A percentile compares a stretch with the other conserved stretches of the same genome.
Conservation (phyloP, 495 filamentous ascomycete genomes). For the Penicillium odoratum region DNA sequence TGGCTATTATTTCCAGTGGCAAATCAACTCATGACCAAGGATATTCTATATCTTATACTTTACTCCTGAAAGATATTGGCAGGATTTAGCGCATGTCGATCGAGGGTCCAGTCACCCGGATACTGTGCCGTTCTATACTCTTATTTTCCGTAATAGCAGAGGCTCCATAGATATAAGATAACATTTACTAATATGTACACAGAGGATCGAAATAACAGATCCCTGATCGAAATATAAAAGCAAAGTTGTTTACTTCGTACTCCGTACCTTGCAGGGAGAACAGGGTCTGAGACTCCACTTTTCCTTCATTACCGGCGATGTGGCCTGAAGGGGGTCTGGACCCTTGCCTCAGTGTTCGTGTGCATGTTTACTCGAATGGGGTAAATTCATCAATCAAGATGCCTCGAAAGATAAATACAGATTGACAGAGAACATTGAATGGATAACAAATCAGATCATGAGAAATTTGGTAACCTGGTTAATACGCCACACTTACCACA, state of each 20-base stretch:
- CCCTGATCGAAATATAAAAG: too few relatives aligned
- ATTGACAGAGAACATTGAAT: too few relatives aligned
- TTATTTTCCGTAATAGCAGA: background rate
- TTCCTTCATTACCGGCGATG: conserved; percentile 13
- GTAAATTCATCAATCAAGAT: background rate
- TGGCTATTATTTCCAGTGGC: background rate
- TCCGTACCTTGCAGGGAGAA: conserved; percentile 6
- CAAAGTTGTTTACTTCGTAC: background rate
- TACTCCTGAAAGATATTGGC: background rate
- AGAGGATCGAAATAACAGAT: too few relatives aligned
- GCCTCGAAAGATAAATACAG: too few relatives aligned
- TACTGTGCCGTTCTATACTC: conserved; percentile 1
- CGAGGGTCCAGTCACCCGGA: conserved; percentile 14
- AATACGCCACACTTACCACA: background rate
- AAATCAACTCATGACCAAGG: background rate
- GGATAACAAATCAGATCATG: background rate
- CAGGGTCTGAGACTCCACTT: conserved; percentile 18
- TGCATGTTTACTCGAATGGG: conserved; percentile 20
- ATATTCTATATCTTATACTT: background rate
- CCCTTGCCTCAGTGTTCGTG: conserved; percentile 19
- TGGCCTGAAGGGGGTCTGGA: conserved; percentile 27
- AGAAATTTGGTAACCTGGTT: background rate
- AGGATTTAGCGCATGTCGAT: conserved; percentile 19
- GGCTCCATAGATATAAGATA: background rate
- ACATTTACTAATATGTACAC: too few relatives aligned